Evolutionary conservation across 768 basidiomycete species (phyloP).

Genomic region (Mycena galericulata): DNA sequence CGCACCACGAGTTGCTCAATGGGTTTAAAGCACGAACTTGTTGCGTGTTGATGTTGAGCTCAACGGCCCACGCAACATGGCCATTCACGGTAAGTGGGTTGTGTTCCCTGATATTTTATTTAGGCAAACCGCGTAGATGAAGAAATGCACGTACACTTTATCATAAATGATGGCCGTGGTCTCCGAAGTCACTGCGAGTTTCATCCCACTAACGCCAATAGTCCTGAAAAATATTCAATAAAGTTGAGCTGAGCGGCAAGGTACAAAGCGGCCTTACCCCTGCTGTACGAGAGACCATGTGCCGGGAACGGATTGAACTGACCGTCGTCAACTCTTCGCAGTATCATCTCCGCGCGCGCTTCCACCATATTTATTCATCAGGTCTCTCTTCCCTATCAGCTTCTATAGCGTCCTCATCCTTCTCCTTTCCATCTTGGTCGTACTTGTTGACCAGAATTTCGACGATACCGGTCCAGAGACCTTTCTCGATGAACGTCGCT

Average conservation of each 20-base stretch:
- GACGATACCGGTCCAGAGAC: too few relatives aligned
- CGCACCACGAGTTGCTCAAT: constrained; percentile 58
- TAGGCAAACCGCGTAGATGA: too few relatives aligned
- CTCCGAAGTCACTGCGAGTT: constrained; percentile 37
- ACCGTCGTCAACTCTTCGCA: too few relatives aligned
- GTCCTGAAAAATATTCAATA: constrained; percentile 23
- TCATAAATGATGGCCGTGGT: constrained; percentile 40
- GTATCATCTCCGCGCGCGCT: constrained; percentile 25
- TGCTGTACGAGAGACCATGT: constrained; percentile 28
- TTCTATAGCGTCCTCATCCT: too few relatives aligned
- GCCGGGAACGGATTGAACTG: constrained; percentile 28
- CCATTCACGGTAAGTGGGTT: constrained; percentile 56
- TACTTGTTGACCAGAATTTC: too few relatives aligned
- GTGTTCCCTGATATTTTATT: constrained; percentile 39
- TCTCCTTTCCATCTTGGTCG: too few relatives aligned
- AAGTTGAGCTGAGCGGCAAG: neutral
- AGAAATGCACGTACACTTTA: constrained; percentile 33
- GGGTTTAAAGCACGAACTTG: constrained; percentile 49
- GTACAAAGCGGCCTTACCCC: neutral
- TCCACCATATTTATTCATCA: too few relatives aligned
- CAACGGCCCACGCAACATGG: constrained; percentile 59
- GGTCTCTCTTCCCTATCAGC: too few relatives aligned
- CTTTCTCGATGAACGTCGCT: too few relatives aligned
- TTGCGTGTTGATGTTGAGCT: constrained; percentile 56
- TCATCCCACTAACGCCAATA: constrained; percentile 39